These are phyloP conservation scores for Dactylellina drechsleri DNA, from an alignment of 2,329 filamentous ascomycete species.

Conservation along the genomic window DNA sequence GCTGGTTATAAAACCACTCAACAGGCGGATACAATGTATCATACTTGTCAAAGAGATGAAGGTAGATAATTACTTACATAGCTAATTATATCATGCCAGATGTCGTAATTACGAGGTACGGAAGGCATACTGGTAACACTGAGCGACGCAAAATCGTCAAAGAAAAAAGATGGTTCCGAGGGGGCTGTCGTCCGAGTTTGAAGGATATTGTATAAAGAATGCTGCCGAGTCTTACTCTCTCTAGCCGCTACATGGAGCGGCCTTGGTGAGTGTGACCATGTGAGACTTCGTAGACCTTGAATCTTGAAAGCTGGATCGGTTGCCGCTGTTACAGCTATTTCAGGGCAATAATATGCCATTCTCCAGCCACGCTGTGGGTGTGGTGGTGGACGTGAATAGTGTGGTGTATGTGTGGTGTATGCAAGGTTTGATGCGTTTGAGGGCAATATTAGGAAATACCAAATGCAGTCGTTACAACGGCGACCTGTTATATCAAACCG, in stretches of 20 bases:
- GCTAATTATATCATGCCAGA: slow-evolving; percentile 51
- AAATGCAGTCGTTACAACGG: slow-evolving; percentile 53
- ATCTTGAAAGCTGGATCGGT: slow-evolving; percentile 55
- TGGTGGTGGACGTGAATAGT: slow-evolving; percentile 27
- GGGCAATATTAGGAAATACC: slow-evolving; percentile 49
- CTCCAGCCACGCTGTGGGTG: slow-evolving; percentile 40
- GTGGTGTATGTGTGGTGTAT: slow-evolving; percentile 48
- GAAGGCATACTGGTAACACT: slow-evolving; percentile 45
- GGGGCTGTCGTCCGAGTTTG: slow-evolving; percentile 44
- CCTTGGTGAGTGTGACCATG: slow-evolving; percentile 53
- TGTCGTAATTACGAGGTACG: slow-evolving; percentile 49
- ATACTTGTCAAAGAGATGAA: slow-evolving; percentile 5
- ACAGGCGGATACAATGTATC: slow-evolving; percentile 7
- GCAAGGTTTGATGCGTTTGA: slow-evolving; percentile 52
- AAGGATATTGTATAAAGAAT: slow-evolving; percentile 53
- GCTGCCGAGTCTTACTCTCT: slow-evolving; percentile 50
- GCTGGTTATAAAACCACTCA: slow-evolving; percentile 42
- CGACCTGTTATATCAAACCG: slow-evolving; percentile 49
- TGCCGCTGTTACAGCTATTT: slow-evolving; percentile 54
- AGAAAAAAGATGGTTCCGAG: slow-evolving; percentile 45
- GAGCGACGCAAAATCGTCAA: slow-evolving; percentile 50
- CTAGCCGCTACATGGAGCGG: slow-evolving; percentile 47
- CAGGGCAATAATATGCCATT: slow-evolving; percentile 54
- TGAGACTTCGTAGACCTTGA: slow-evolving; percentile 54
- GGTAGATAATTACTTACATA: slow-evolving; percentile 34